Evolutionary conservation across 2,329 filamentous ascomycete genomes (phyloP).

Genomic region (Intubia oerlemansii): DNA sequence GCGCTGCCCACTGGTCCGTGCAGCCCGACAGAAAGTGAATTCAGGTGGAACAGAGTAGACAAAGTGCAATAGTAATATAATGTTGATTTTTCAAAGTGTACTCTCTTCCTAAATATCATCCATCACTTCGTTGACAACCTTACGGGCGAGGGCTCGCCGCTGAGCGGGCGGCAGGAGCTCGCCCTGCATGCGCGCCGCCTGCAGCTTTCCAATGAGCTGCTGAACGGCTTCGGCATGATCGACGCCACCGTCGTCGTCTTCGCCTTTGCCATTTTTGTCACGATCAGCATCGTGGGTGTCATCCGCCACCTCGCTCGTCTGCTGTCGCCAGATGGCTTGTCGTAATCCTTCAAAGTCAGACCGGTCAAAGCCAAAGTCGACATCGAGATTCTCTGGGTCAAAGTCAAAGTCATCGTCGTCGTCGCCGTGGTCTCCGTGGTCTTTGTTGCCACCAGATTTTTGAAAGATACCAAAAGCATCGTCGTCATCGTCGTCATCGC

Average conservation of each 20-base stretch:
- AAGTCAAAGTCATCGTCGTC: slow-evolving; percentile 10
- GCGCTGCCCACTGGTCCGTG: slow-evolving; percentile 27
- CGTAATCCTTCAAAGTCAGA: slow-evolving; percentile 30
- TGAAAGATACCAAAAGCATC: slow-evolving; percentile 5
- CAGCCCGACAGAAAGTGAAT: slow-evolving; percentile 34
- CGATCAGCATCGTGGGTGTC: background rate
- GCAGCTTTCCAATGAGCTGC: slow-evolving; percentile 40
- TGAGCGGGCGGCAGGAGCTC: slow-evolving; percentile 38
- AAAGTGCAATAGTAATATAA: background rate
- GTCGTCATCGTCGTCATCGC: slow-evolving; percentile 3
- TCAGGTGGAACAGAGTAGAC: too few species aligned
- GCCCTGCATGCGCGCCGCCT: slow-evolving; percentile 36
- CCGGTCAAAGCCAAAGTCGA: slow-evolving; percentile 30
- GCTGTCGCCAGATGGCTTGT: slow-evolving; percentile 26
- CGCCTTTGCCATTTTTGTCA: slow-evolving; percentile 10
- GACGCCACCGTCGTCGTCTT: slow-evolving; percentile 20
- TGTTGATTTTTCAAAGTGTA: too few species aligned
- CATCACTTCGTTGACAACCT: slow-evolving; percentile 44
- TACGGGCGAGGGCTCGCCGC: slow-evolving; percentile 35
- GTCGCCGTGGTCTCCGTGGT: slow-evolving; percentile 9
- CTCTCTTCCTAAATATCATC: slow-evolving; percentile 23
- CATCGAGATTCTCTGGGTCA: slow-evolving; percentile 12
- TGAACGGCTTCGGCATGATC: slow-evolving; percentile 38
- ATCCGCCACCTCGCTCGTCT: slow-evolving; percentile 5
- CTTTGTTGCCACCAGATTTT: too few species aligned